These are phyloP conservation scores for Melanomma pulvis-pyrius DNA, from an alignment of 495 filamentous ascomycete genomes.

Conservation along the genomic window DNA sequence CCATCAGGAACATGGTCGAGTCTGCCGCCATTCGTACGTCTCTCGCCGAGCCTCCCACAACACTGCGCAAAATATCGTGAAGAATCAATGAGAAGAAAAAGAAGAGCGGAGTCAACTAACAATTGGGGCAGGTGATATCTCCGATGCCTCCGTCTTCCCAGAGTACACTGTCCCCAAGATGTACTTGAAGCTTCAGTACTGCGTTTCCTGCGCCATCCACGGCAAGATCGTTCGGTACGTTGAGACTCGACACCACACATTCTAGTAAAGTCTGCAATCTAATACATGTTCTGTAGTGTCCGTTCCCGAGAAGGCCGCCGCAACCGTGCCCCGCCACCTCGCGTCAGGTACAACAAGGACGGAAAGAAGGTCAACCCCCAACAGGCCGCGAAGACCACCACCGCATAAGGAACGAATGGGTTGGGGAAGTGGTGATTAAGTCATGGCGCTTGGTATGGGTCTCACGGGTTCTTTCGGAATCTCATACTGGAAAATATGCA, in stretches of 20 bases:
- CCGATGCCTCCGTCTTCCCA: constrained; percentile 96
- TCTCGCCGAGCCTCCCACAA: constrained; percentile 1
- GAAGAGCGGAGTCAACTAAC: constrained; percentile 8
- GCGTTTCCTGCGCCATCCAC: constrained; percentile 99
- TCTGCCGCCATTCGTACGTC: constrained; percentile 98
- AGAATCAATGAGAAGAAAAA: neutral
- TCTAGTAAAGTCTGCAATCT: neutral
- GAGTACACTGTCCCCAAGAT: constrained; percentile 99
- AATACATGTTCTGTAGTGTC: constrained; percentile 64
- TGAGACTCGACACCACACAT: neutral
- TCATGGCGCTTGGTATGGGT: constrained; percentile 37
- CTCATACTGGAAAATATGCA: constrained; percentile 34
- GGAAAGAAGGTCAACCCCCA: constrained; percentile 99
- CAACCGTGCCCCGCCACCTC: constrained; percentile 96
- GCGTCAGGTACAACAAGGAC: constrained; percentile 99
- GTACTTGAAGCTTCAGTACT: constrained; percentile 99
- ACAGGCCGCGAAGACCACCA: constrained; percentile 56
- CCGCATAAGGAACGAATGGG: constrained; percentile 56
- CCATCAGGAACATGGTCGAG: constrained; percentile 99
- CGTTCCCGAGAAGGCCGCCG: constrained; percentile 95
- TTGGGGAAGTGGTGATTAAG: constrained; percentile 18
- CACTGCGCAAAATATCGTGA: neutral
- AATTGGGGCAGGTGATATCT: constrained; percentile 87
- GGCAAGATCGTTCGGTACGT: constrained; percentile 99
- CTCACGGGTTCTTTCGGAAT: constrained; percentile 33